phyloP scores from a whole-genome alignment of 2,329 filamentous ascomycete species.

The Juglanconis oblonga region DNA sequence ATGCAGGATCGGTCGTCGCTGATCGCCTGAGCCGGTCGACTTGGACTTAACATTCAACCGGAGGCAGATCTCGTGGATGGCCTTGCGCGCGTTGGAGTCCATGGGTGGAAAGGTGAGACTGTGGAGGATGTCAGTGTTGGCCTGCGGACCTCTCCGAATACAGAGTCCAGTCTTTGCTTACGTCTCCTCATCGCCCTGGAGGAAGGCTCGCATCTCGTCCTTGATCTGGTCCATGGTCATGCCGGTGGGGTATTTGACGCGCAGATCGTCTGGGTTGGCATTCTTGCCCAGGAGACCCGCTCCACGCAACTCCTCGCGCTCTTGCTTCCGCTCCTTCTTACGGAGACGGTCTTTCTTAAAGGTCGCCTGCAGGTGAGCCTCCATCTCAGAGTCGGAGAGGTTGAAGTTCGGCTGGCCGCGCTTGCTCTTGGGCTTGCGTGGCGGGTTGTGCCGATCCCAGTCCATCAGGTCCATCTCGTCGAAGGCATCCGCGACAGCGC shows the following conservation, averaged over 20 bases:
- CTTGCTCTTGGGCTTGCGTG: conserved; percentile 62
- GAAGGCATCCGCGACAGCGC: conserved; percentile 45
- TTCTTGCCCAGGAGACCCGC: conserved; percentile 64
- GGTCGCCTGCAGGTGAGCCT: conserved; percentile 53
- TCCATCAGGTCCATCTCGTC: conserved; percentile 85
- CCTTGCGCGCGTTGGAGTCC: conserved; percentile 72
- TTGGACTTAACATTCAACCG: conserved; percentile 78
- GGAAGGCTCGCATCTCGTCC: conserved; percentile 69
- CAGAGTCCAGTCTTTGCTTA: conserved; percentile 38
- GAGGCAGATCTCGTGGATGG: conserved; percentile 75
- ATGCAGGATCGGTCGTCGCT: conserved; percentile 73
- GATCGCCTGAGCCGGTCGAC: conserved; percentile 70
- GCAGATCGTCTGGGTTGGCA: conserved; percentile 55
- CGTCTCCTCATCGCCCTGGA: conserved; percentile 61
- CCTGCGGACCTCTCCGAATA: background rate
- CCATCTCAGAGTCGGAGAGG: conserved; percentile 65
- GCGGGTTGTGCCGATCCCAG: conserved; percentile 65
- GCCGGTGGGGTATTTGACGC: conserved; percentile 69
- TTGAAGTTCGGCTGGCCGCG: conserved; percentile 48
- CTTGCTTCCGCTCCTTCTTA: conserved; percentile 68
- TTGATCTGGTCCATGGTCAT: conserved; percentile 70
- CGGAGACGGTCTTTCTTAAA: conserved; percentile 68
- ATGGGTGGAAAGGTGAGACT: conserved; percentile 80
- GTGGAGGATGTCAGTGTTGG: conserved; percentile 16
- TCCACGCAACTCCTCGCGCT: conserved; percentile 66